A percentile compares a stretch with the other conserved stretches of the same genome.
phyloP scores from a whole-genome alignment of 75 land plant species.

The Cupressus sempervirens region DNA sequence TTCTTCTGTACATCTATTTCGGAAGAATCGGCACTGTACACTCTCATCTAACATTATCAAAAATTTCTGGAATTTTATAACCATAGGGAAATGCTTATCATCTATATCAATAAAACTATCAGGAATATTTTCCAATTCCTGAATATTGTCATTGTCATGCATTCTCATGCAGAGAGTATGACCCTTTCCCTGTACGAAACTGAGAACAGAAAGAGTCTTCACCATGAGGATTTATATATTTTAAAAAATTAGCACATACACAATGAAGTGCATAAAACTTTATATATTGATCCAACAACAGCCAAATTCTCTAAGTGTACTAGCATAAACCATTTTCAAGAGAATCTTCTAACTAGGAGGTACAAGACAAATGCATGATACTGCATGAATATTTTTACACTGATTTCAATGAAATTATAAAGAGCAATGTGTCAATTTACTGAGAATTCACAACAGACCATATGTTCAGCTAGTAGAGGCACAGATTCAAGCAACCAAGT shows the following conservation, averaged over 20 bases:
- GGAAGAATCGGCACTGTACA: slow-evolving; percentile 23
- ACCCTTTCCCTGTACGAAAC: slow-evolving; percentile 4
- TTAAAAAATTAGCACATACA: neutral
- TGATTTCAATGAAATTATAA: too few species aligned
- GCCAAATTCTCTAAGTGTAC: neutral
- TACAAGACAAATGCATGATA: neutral
- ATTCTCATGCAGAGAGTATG: slow-evolving; percentile 9
- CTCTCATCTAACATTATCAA: slow-evolving; percentile 61
- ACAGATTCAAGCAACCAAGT: neutral
- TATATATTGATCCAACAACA: neutral
- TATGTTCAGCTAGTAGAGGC: neutral
- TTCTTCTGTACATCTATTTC: slow-evolving; percentile 3
- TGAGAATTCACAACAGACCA: neutral
- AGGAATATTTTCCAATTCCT: slow-evolving; percentile 34
- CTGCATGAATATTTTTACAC: neutral
- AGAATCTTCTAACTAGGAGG: neutral
- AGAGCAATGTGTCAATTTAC: neutral
- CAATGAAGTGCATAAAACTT: neutral
- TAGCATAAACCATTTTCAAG: neutral
- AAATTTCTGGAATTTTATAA: slow-evolving; percentile 54
- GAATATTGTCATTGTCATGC: slow-evolving; percentile 25
- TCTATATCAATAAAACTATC: slow-evolving; percentile 35
- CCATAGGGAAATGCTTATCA: slow-evolving; percentile 35
- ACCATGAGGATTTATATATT: neutral
- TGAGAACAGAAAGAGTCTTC: neutral